Conservation (phyloP, 2,329 filamentous ascomycete genomes). For the Epichloe baconii region DNA sequence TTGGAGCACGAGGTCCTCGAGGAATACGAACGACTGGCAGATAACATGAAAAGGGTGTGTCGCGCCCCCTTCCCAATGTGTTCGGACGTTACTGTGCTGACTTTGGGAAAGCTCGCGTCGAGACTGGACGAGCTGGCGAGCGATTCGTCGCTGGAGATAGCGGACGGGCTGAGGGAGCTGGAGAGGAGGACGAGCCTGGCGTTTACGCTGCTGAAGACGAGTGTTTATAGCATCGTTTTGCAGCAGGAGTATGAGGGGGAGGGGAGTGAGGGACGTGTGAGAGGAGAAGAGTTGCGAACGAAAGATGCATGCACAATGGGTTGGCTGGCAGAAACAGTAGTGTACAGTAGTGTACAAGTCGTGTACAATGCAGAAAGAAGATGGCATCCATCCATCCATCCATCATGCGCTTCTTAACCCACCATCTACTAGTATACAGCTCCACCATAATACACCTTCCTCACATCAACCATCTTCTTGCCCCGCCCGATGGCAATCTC, state of each 20-base stretch:
- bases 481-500: slow-evolving; percentile 79
- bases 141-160: slow-evolving; percentile 65
- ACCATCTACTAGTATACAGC: slow-evolving; percentile 39
- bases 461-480: slow-evolving; percentile 89
- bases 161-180: slow-evolving; percentile 74
- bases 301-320: too few species aligned
- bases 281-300: too few species aligned
- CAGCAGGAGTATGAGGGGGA: slow-evolving; percentile 86
- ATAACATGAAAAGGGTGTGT: slow-evolving; percentile 79
- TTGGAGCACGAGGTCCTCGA: slow-evolving; percentile 91
- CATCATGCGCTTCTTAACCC: too few species aligned
- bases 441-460: slow-evolving; percentile 94
- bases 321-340: too few species aligned
- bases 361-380: too few species aligned
- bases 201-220: slow-evolving; percentile 92
- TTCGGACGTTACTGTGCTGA: not conserved
- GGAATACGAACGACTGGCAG: slow-evolving; percentile 76
- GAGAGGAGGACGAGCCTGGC: slow-evolving; percentile 92
- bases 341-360: too few species aligned
- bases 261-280: slow-evolving; percentile 25
- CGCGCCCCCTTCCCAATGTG: not conserved
- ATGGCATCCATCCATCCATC: too few species aligned
- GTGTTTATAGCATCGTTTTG: slow-evolving; percentile 95
- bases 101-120: slow-evolving; percentile 36
- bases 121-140: slow-evolving; percentile 51